Evolutionary conservation across 2,329 filamentous ascomycete genomes (phyloP), one percentile per base, ranked within the genome.

Genomic region (Stylonectria norvegica): DNA sequence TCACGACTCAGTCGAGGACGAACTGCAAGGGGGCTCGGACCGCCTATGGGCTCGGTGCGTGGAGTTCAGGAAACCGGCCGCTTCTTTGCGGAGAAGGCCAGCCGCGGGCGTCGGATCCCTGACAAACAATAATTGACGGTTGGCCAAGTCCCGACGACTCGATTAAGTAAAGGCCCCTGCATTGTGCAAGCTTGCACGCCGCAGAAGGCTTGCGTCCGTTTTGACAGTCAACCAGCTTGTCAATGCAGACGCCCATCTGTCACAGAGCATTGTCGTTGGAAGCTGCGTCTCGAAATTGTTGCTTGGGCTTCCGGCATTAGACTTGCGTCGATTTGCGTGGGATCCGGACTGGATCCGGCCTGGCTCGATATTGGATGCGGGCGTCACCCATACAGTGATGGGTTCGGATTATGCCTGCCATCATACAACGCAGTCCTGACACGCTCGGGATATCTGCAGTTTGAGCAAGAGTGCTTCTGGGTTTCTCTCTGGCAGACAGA

Each of bases 101-200:
- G 22, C 22, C 7, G 22, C 8, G 8, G 22, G 22, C 22, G 7
- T 25, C 22, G 22, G 22, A 12, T 25, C 27, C 27, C 6, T 38
- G 27, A 31, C 35, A 38, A 19, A n/a, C n/a, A n/a, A n/a, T n/a
- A n/a, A n/a, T n/a, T n/a, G n/a, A n/a, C n/a, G n/a, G 9, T 30
- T 6, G 15, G 14, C 27, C 6, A 15, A 15, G 8, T 30, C 27
- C 14, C 27, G 14, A 15, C 8, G 15, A 30, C 6, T 15, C n/a
- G 7, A 5, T 27, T 23, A n/a, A n/a, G n/a, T 15, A 16, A 29
- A 29, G 11, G 35, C 35, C 35, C 35, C 35, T 38, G 35, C 35
- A 38, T 38, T 20, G 25, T 38, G 35, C n/a, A 28, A n/a, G 37
- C 17, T 8, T 34, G 27, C n/a, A n/a, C n/a, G 14, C 15, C 9